Evolutionary conservation across 2,329 filamentous ascomycete genomes (phyloP).

Genomic region (Pseudogymnoascus sp.): DNA sequence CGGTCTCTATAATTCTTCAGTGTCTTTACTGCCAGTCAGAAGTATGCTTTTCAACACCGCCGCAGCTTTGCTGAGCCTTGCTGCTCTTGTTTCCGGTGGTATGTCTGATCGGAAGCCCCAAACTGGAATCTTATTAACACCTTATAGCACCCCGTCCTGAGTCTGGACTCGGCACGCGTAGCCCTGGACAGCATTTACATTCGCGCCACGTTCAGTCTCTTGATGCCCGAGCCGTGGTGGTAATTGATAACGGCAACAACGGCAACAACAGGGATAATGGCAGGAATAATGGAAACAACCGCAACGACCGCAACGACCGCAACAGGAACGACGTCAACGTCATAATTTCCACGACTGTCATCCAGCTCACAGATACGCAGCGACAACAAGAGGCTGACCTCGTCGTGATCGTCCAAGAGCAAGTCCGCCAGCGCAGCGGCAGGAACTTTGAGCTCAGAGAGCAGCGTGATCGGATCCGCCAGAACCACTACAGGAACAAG

Average conservation of each 20-base stretch:
- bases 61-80: slow-evolving; percentile 20
- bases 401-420: slow-evolving; percentile 15
- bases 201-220: slow-evolving; percentile 20
- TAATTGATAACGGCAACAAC: slow-evolving; percentile 11
- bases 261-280: slow-evolving; percentile 11
- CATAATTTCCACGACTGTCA: neutral
- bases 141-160: slow-evolving; percentile 20
- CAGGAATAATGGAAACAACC: slow-evolving; percentile 13
- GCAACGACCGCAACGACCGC: slow-evolving; percentile 8
- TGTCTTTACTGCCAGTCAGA: neutral
- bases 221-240: slow-evolving; percentile 16
- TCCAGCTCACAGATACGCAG: slow-evolving; percentile 3
- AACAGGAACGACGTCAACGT: slow-evolving; percentile 4
- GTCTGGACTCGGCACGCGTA: slow-evolving; percentile 14
- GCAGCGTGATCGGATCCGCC: slow-evolving; percentile 24
- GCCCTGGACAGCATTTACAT: slow-evolving; percentile 15
- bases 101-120: slow-evolving; percentile 8
- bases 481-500: slow-evolving; percentile 24
- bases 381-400: slow-evolving; percentile 16
- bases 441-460: slow-evolving; percentile 16
- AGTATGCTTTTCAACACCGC: neutral
- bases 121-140: slow-evolving; percentile 13
- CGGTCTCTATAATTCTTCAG: neutral
- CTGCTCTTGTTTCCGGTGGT: slow-evolving; percentile 22
- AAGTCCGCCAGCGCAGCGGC: neutral